These are phyloP conservation scores for Picea sitchensis DNA, from an alignment of 75 land plant genomes.

Conservation along the genomic window DNA sequence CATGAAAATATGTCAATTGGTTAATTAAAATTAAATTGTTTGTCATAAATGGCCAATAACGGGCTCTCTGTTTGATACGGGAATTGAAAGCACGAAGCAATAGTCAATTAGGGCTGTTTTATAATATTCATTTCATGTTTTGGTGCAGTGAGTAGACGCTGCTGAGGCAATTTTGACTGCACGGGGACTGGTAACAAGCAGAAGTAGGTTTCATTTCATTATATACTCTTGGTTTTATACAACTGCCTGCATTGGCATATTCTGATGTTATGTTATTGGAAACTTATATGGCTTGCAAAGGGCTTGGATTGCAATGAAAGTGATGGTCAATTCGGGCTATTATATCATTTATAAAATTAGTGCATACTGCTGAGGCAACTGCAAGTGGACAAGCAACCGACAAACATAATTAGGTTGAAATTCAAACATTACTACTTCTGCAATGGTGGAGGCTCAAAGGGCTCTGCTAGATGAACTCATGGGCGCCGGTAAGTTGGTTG, in stretches of 20 bases:
- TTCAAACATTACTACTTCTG: background rate
- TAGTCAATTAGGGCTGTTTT: background rate
- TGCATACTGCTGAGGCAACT: background rate
- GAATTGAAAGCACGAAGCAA: background rate
- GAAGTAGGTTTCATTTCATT: background rate
- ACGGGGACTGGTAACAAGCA: background rate
- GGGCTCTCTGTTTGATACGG: background rate
- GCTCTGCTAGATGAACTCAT: slow-evolving; percentile 92
- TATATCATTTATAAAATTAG: background rate
- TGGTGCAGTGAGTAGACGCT: background rate
- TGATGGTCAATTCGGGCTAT: too few relatives aligned
- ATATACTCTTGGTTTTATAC: background rate
- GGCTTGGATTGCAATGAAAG: background rate
- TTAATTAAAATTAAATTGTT: background rate
- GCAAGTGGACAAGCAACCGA: background rate
- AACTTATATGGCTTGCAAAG: too few relatives aligned
- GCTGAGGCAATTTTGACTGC: background rate
- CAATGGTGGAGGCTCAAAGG: slow-evolving; percentile 82
- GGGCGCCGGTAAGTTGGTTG: slow-evolving; percentile 61
- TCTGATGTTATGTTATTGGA: too few relatives aligned
- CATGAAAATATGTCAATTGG: background rate
- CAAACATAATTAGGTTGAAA: background rate
- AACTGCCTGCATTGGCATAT: background rate
- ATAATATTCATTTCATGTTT: background rate
- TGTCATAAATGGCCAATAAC: background rate